Percentiles rank a stretch among this genome's conserved stretches.
Conservation (phyloP, 805 yeast species). For the Metschnikowia rubicola region DNA sequence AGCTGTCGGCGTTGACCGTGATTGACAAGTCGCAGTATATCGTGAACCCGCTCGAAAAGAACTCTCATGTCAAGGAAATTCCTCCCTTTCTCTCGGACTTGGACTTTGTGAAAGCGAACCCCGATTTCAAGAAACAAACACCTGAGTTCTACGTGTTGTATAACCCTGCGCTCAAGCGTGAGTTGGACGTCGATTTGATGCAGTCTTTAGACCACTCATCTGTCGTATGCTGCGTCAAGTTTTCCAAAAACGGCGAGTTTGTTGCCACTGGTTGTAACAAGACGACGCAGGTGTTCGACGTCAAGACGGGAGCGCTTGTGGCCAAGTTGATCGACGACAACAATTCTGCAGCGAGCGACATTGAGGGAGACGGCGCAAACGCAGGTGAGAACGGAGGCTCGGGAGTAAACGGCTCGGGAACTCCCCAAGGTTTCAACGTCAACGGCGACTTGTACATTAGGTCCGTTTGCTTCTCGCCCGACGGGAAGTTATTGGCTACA, state of each 20-base stretch:
- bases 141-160: conserved; percentile 84
- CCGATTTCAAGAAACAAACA: conserved; percentile 75
- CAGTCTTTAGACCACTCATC: conserved; percentile 89
- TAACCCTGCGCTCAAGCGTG: conserved; percentile 71
- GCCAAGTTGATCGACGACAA: conserved; percentile 83
- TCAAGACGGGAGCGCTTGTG: conserved; percentile 83
- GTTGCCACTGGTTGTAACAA: conserved; percentile 97
- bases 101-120: conserved; percentile 73
- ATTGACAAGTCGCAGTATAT: conserved; percentile 41
- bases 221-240: conserved; percentile 95
- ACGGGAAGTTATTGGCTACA: conserved; percentile 85
- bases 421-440: conserved; percentile 36
- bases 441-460: conserved; percentile 88
- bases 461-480: conserved; percentile 95
- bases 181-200: conserved; percentile 80
- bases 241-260: conserved; percentile 85
- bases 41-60: conserved; percentile 42
- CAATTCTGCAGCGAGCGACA: conserved; percentile 22
- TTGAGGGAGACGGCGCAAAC: conserved; percentile 19
- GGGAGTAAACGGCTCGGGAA: conserved; percentile 39
- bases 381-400: conserved; percentile 39
- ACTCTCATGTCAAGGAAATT: conserved; percentile 64
- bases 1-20: conserved; percentile 27
- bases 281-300: conserved; percentile 90
- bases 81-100: conserved; percentile 80